Conservation (phyloP, 2,329 filamentous ascomycete genomes). For the Chaetothyriales sp. region DNA sequence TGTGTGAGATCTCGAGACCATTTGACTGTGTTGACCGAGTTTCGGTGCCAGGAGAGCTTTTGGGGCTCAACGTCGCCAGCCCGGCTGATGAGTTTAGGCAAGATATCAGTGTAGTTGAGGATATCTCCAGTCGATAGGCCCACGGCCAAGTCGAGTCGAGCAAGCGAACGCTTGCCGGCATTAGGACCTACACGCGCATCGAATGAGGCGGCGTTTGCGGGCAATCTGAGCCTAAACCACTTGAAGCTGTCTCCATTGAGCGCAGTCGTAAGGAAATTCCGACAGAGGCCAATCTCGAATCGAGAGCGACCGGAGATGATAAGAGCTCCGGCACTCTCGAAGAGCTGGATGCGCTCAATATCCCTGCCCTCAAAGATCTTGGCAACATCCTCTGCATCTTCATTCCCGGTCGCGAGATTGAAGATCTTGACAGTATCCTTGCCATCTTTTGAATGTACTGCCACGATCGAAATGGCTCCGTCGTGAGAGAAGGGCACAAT, state of each 20-base stretch:
- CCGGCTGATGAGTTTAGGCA: conserved; percentile 38
- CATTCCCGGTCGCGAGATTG: background rate
- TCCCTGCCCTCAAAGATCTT: background rate
- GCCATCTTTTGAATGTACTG: conserved; percentile 3
- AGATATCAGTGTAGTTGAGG: conserved; percentile 63
- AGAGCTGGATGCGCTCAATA: background rate
- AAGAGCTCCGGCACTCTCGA: background rate
- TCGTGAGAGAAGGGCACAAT: conserved; percentile 1
- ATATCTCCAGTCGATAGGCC: conserved; percentile 66
- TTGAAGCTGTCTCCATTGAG: conserved; percentile 23
- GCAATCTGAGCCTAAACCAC: conserved; percentile 40
- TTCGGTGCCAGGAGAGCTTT: conserved; percentile 81
- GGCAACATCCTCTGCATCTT: background rate
- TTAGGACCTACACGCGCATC: conserved; percentile 29
- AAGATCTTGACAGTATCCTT: conserved; percentile 6
- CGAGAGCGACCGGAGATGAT: background rate
- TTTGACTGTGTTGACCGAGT: conserved; percentile 66
- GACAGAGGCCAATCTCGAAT: background rate
- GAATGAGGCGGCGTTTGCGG: conserved; percentile 51
- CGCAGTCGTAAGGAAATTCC: background rate
- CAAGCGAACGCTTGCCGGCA: conserved; percentile 12
- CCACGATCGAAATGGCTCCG: background rate
- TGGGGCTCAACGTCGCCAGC: conserved; percentile 37
- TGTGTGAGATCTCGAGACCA: conserved; percentile 94
- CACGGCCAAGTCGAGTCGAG: conserved; percentile 54